Evolutionary conservation across 176 grass and related monocot species (phyloP).

Genomic region (Olyra latifolia): DNA sequence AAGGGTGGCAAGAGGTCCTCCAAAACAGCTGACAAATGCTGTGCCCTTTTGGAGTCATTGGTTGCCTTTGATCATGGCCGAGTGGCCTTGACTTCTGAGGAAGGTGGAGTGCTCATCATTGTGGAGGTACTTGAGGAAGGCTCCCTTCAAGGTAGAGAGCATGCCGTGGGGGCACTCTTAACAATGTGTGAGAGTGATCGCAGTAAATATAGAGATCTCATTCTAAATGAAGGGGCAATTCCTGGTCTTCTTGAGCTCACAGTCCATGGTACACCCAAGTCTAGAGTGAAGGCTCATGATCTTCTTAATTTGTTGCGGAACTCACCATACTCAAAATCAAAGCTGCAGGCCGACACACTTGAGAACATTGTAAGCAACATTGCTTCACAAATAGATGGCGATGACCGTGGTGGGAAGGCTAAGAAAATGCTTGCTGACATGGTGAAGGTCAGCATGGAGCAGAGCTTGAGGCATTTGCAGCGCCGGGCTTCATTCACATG

Average conservation of each 20-base stretch:
- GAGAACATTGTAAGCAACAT: constrained; percentile 90
- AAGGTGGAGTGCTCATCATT: constrained; percentile 72
- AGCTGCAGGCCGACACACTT: constrained; percentile 56
- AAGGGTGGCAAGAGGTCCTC: constrained; percentile 72
- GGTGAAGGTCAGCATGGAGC: constrained; percentile 98
- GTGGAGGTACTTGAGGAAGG: constrained; percentile 94
- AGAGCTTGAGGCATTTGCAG: constrained; percentile 91
- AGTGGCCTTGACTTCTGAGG: constrained; percentile 53
- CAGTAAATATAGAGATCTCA: constrained; percentile 64
- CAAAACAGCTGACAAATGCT: constrained; percentile 72
- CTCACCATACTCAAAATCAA: constrained; percentile 51
- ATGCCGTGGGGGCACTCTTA: constrained; percentile 73
- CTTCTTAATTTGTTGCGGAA: constrained; percentile 75
- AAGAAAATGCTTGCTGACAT: constrained; percentile 97
- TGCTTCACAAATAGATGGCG: constrained; percentile 71
- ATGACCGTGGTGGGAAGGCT: constrained; percentile 69
- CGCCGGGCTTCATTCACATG: constrained; percentile 66
- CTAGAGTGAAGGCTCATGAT: constrained; percentile 58
- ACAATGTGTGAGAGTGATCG: constrained; percentile 76
- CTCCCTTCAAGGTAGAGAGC: constrained; percentile 67
- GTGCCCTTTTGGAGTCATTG: constrained; percentile 80
- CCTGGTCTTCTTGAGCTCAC: constrained; percentile 89
- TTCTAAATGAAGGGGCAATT: constrained; percentile 83
- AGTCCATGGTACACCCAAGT: constrained; percentile 75
- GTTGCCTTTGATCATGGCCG: constrained; percentile 66